These are phyloP conservation scores for Populus euphratica DNA, from an alignment of 345 rosid genomes.

Conservation along the genomic window DNA sequence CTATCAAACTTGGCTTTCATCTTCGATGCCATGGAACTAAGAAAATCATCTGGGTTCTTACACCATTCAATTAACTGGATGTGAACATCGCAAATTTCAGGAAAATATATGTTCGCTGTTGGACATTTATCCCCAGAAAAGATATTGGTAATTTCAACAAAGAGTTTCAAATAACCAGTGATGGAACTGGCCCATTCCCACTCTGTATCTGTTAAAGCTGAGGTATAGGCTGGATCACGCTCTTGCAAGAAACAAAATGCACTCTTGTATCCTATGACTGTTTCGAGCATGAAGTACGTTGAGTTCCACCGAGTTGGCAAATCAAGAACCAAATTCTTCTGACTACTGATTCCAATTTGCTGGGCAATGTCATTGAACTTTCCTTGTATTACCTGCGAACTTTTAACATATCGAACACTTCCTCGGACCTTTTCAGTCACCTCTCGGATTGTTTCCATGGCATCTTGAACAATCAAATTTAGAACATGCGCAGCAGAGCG, in stretches of 20 bases:
- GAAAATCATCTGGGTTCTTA: conserved; percentile 65
- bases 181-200: conserved; percentile 73
- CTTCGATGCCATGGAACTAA: conserved; percentile 56
- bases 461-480: conserved; percentile 60
- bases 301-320: conserved; percentile 62
- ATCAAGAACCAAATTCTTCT: conserved; percentile 61
- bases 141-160: conserved; percentile 53
- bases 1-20: conserved; percentile 82
- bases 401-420: conserved; percentile 70
- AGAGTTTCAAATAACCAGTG: conserved; percentile 55
- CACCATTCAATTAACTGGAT: conserved; percentile 89
- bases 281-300: conserved; percentile 75
- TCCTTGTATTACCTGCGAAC: conserved; percentile 56
- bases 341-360: conserved; percentile 52
- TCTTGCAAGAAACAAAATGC: conserved; percentile 65
- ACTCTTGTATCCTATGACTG: conserved; percentile 58
- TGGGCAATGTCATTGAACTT: conserved; percentile 72
- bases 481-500: conserved; percentile 70
- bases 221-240: conserved; percentile 47
- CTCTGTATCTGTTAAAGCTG: conserved; percentile 61
- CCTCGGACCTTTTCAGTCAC: conserved; percentile 70
- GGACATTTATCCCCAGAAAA: conserved; percentile 58
- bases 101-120: conserved; percentile 82
- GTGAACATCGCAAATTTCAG: conserved; percentile 78
- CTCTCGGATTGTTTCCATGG: conserved; percentile 52